These are phyloP conservation scores for Termitomyces sp. DNA, from an alignment of 768 basidiomycete species.

Conservation along the genomic window DNA sequence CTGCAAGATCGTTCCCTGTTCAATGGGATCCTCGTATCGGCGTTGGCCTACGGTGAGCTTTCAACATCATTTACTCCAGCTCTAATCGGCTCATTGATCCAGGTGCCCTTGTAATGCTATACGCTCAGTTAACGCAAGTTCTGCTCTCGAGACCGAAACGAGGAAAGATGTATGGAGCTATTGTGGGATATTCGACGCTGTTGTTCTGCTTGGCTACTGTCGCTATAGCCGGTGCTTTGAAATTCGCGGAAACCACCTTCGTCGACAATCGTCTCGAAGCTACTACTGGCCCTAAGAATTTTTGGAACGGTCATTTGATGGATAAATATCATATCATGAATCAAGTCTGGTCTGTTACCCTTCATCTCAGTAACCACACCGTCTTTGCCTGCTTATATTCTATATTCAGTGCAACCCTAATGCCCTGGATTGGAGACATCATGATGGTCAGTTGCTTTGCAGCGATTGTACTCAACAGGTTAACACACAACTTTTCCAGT, in stretches of 20 bases:
- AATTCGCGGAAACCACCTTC: constrained; percentile 14
- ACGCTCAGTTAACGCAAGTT: constrained; percentile 16
- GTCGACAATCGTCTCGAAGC: constrained; percentile 8
- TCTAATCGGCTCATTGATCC: background rate
- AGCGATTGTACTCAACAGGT: background rate
- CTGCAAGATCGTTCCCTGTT: constrained; percentile 10
- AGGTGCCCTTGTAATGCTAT: constrained; percentile 20
- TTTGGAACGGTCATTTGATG: constrained; percentile 1
- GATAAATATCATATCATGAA: constrained; percentile 15
- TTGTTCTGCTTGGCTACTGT: constrained; percentile 15
- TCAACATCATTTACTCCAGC: background rate
- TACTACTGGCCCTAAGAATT: constrained; percentile 2
- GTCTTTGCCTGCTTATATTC: background rate
- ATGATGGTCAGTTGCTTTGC: constrained; percentile 11
- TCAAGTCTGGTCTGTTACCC: constrained; percentile 10
- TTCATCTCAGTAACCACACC: background rate
- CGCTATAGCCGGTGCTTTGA: constrained; percentile 15
- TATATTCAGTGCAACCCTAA: constrained; percentile 8
- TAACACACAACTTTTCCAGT: constrained; percentile 1
- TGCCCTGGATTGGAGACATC: constrained; percentile 18
- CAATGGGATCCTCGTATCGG: constrained; percentile 13
- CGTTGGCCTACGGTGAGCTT: constrained; percentile 16
- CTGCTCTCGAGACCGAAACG: constrained; percentile 17
- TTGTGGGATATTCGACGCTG: constrained; percentile 14
- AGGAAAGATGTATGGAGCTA: constrained; percentile 15